Percentiles rank a stretch among this genome's conserved stretches.
Conservation (phyloP, 352 stramenopile species). For the Phytopythium litorale region DNA sequence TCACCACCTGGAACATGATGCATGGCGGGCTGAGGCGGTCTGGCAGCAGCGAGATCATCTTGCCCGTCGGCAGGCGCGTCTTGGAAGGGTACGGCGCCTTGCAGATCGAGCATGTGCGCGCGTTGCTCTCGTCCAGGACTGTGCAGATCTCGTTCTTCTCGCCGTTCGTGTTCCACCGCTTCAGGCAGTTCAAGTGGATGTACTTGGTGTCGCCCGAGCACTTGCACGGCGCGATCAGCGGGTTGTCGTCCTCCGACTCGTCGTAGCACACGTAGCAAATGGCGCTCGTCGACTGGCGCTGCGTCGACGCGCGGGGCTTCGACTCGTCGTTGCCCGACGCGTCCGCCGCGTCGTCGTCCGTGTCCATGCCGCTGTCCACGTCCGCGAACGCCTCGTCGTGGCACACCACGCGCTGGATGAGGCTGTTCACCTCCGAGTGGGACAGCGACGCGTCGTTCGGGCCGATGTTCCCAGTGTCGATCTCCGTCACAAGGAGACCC, state of each 20-base stretch:
- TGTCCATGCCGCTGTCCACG: constrained; percentile 82
- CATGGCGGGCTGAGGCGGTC: constrained; percentile 68
- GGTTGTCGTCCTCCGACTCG: constrained; percentile 85
- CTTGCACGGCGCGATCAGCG: constrained; percentile 93
- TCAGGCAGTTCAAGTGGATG: constrained; percentile 94
- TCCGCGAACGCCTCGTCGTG: constrained; percentile 76
- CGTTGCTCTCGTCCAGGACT: constrained; percentile 80
- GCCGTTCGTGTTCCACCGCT: constrained; percentile 92
- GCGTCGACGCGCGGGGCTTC: constrained; percentile 63
- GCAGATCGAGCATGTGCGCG: constrained; percentile 83
- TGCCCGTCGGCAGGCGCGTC: constrained; percentile 65
- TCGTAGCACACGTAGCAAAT: constrained; percentile 90
- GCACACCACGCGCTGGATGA: constrained; percentile 81
- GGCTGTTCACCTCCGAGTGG: constrained; percentile 67
- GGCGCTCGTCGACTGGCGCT: constrained; percentile 71
- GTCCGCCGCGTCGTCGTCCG: constrained; percentile 81
- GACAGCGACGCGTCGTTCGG: constrained; percentile 72
- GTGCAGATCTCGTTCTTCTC: constrained; percentile 89
- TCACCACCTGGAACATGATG: constrained; percentile 89
- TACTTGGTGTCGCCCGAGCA: constrained; percentile 95
- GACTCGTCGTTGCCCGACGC: constrained; percentile 81
- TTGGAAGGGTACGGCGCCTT: constrained; percentile 84
- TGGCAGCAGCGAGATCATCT: constrained; percentile 71
- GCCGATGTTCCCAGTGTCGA: constrained; percentile 67
- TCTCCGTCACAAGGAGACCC: constrained; percentile 78